Percentiles rank a stretch among this genome's conserved stretches.
phyloP scores from a whole-genome alignment of 441 rosid genomes.

The Macaranga tanarius region DNA sequence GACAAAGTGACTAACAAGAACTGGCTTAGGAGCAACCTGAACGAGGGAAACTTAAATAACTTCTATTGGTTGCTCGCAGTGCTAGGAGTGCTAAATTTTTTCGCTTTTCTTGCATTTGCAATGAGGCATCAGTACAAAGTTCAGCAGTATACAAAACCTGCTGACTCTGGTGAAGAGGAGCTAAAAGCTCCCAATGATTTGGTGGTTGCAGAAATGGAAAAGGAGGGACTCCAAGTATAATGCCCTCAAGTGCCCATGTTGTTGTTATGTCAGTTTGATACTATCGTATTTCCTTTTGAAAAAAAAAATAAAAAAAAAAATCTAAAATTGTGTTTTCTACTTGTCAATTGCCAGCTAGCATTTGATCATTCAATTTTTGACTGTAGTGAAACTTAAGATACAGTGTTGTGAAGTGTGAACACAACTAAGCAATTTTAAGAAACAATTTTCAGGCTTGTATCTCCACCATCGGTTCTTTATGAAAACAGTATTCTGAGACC shows the following conservation, averaged over 20 bases:
- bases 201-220: slow-evolving; percentile 26
- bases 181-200: slow-evolving; percentile 25
- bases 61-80: slow-evolving; percentile 79
- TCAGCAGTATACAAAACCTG: slow-evolving; percentile 28
- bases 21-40: slow-evolving; percentile 76
- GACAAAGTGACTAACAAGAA: slow-evolving; percentile 48
- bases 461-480: neutral
- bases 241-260: neutral
- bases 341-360: neutral
- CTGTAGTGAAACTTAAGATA: neutral
- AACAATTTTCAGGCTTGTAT: neutral
- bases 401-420: neutral
- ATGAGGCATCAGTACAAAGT: slow-evolving; percentile 64
- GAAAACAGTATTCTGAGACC: neutral
- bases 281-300: neutral
- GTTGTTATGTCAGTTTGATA: neutral
- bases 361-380: slow-evolving; percentile 3
- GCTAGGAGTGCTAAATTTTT: slow-evolving; percentile 59
- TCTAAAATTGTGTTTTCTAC: neutral
- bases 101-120: slow-evolving; percentile 51
- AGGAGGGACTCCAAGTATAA: slow-evolving; percentile 18
- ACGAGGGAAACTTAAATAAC: slow-evolving; percentile 52
- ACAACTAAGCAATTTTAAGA: neutral
- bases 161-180: slow-evolving; percentile 31
- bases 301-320: neutral